Conservation (phyloP, 805 yeast species). For the Isabelozyma pseudorhagii region DNA sequence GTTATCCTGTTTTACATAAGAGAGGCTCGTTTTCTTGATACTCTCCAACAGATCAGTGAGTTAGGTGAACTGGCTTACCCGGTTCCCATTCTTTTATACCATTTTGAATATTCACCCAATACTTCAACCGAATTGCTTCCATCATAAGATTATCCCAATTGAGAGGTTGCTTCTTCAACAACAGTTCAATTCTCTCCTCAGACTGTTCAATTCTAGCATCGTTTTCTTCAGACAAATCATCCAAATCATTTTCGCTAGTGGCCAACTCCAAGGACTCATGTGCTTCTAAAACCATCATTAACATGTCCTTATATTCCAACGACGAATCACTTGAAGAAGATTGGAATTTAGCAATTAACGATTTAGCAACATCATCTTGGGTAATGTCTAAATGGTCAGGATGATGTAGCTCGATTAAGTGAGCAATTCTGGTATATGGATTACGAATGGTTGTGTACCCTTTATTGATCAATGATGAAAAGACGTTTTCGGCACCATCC, state of each 20-base stretch:
- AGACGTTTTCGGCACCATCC: slow-evolving; percentile 23
- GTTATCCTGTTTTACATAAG: no score
- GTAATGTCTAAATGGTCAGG: slow-evolving; percentile 48
- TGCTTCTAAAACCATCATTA: slow-evolving; percentile 77
- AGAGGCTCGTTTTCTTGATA: no score
- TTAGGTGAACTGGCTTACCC: slow-evolving; percentile 60
- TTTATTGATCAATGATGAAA: slow-evolving; percentile 59
- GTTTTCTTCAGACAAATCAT: slow-evolving; percentile 51
- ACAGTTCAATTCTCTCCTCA: slow-evolving; percentile 42
- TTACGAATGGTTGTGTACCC: slow-evolving; percentile 72
- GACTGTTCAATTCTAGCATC: slow-evolving; percentile 49
- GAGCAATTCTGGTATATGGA: slow-evolving; percentile 60
- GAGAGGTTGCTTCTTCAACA: slow-evolving; percentile 37
- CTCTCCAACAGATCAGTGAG: slow-evolving; percentile 41
- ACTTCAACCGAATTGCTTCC: slow-evolving; percentile 70
- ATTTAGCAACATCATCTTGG: slow-evolving; percentile 51
- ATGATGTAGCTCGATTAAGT: slow-evolving; percentile 31
- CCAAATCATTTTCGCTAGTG: slow-evolving; percentile 54
- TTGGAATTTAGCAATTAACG: slow-evolving; percentile 41
- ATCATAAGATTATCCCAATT: slow-evolving; percentile 59
- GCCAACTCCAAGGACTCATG: slow-evolving; percentile 81
- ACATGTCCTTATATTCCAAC: slow-evolving; percentile 47
- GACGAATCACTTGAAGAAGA: slow-evolving; percentile 24
- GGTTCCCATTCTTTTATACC: slow-evolving; percentile 79
- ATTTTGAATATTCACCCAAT: slow-evolving; percentile 75